Base-by-base conservation (phyloP, 1,284 basidiomycete species). In the Vanrija sp. region DNA sequence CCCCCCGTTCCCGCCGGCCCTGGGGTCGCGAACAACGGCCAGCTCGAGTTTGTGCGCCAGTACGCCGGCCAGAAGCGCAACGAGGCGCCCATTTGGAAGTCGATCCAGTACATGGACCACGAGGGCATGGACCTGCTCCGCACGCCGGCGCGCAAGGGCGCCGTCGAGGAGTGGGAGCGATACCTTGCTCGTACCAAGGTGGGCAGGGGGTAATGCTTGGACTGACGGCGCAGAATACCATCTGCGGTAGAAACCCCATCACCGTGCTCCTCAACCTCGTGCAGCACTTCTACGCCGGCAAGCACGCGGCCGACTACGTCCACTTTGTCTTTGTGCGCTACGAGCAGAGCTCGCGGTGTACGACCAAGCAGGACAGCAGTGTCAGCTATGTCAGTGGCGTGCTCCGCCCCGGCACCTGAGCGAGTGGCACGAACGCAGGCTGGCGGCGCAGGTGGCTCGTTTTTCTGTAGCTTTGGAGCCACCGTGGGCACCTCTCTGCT, bases 201-300 rank as follows among this genome's bases (percentile, higher is more conserved):
- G 56, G 61, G 71, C 9, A 5, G 38, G 7, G 19, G 18, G 22
- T 7, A 19, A 25, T 16, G 15, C 18, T 18, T 39, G 3, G 4
- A 41, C 52, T 54, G 47, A 50, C 49, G 1, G 14, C 16, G 4
- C 84, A 87, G 78, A 99, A 99, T 76, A 98, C 96, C 0, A 95
- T 99, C 41, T 99, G 96, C 66, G 95, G 96, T 0, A 80, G 93
- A 47, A 92, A 97, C 68, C 93, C 96, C 0, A 97, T 99, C 57
- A 89, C 92, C 0, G 88, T 98, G 0, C 78, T 99, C 5, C 78
- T 98, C 5, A 87, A 86, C 5, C 86, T 91, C 3, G 72, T 97
- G 36, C 68, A 83, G 2, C 75, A 77, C 6, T 69, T 94, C 24
- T 83, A 89, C 68, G 75, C 75, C 45, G 75, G 79, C 38, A 73